phyloP scores from a whole-genome alignment of 2,329 filamentous ascomycete species.

The Alternaria brassicae region DNA sequence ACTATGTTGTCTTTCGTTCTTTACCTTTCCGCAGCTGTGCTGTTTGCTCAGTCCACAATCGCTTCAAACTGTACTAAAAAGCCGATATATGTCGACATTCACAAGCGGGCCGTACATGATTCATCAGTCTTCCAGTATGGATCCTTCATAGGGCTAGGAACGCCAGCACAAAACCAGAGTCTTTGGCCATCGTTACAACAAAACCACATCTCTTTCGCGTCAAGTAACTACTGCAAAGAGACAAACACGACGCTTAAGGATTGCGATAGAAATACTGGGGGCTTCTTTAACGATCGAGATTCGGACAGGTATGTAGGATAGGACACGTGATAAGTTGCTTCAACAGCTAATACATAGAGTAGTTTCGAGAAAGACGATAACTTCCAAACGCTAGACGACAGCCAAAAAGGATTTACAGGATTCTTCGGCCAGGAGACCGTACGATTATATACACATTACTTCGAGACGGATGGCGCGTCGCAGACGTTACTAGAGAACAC shows the following conservation, averaged over 20 bases:
- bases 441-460: slow-evolving; percentile 52
- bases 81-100: slow-evolving; percentile 56
- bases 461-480: slow-evolving; percentile 49
- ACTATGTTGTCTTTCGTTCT: slow-evolving; percentile 40
- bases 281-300: slow-evolving; percentile 40
- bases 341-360: slow-evolving; percentile 19
- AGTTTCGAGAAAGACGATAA: slow-evolving; percentile 36
- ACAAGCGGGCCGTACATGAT: slow-evolving; percentile 53
- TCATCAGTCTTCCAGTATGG: slow-evolving; percentile 53
- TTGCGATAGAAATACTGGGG: slow-evolving; percentile 44
- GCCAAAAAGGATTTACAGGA: slow-evolving; percentile 29
- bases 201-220: slow-evolving; percentile 53
- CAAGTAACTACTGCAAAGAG: slow-evolving; percentile 46
- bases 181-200: slow-evolving; percentile 53
- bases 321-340: not conserved
- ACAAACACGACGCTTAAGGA: slow-evolving; percentile 41
- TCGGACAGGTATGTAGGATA: slow-evolving; percentile 41
- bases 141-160: slow-evolving; percentile 54
- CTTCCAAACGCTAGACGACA: slow-evolving; percentile 38
- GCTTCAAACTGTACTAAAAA: slow-evolving; percentile 50
- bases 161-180: slow-evolving; percentile 55
- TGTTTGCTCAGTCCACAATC: slow-evolving; percentile 47
- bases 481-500: slow-evolving; percentile 46
- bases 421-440: slow-evolving; percentile 46
- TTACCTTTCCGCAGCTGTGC: slow-evolving; percentile 40